Percentiles rank a stretch among this genome's conserved stretches.
Evolutionary conservation across 2,329 filamentous ascomycete species (phyloP).

Genomic region (Aspergillus sp.): DNA sequence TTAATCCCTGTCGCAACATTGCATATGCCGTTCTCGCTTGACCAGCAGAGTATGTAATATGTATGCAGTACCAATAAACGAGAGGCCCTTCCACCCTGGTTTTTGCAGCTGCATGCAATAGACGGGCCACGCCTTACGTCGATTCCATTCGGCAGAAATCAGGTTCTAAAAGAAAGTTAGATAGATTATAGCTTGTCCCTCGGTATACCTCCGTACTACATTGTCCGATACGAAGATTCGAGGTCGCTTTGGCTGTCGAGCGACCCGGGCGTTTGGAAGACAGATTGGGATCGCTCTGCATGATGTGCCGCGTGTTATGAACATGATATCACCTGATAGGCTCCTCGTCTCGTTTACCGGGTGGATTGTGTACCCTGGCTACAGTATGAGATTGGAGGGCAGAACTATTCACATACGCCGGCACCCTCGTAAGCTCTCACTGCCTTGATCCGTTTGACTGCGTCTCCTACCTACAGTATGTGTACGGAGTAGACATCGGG

Average conservation of each 20-base stretch:
- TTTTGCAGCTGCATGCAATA: constrained; percentile 19
- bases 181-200: neutral
- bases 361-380: neutral
- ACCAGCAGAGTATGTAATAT: constrained; percentile 13
- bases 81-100: constrained; percentile 4
- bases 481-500: neutral
- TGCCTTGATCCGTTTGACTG: neutral
- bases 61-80: constrained; percentile 6
- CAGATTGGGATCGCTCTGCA: neutral
- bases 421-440: too few species aligned
- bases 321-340: neutral
- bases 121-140: constrained; percentile 3
- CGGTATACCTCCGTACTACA: constrained; percentile 3
- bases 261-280: neutral
- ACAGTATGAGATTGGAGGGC: neutral
- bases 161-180: neutral
- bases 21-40: constrained; percentile 11
- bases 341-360: neutral
- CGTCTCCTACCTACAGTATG: neutral
- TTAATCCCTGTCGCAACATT: constrained; percentile 8
- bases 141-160: neutral
- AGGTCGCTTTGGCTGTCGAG: neutral
- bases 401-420: neutral
- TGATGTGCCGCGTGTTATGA: neutral
- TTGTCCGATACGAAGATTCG: neutral